These are phyloP conservation scores for Perilla frutescens DNA, from an alignment of 257 asterid genomes.

Conservation along the genomic window DNA sequence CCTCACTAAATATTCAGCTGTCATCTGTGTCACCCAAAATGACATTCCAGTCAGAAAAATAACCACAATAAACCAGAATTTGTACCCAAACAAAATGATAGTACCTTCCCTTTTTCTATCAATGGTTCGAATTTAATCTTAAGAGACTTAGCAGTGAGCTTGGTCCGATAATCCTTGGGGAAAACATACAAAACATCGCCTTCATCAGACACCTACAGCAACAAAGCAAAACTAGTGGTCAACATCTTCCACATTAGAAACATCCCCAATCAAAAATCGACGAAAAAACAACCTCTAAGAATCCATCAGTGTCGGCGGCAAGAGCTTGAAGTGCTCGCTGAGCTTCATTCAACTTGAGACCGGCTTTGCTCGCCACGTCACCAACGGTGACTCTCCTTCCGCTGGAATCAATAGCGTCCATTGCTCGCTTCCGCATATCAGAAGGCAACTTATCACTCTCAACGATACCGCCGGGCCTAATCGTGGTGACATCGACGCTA, in stretches of 20 bases:
- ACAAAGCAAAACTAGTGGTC: slow-evolving; percentile 27
- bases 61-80: slow-evolving; percentile 19
- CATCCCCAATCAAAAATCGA: slow-evolving; percentile 20
- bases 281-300: slow-evolving; percentile 70
- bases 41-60: slow-evolving; percentile 30
- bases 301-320: slow-evolving; percentile 90
- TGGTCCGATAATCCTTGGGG: slow-evolving; percentile 75
- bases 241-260: slow-evolving; percentile 23
- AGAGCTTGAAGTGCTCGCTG: slow-evolving; percentile 97
- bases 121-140: slow-evolving; percentile 77
- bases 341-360: slow-evolving; percentile 81
- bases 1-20: slow-evolving; percentile 86
- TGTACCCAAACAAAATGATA: slow-evolving; percentile 10
- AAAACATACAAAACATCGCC: slow-evolving; percentile 92
- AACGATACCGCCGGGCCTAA: slow-evolving; percentile 71
- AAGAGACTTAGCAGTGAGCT: slow-evolving; percentile 83
- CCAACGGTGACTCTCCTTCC: slow-evolving; percentile 93
- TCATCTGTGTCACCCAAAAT: slow-evolving; percentile 65
- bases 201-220: slow-evolving; percentile 87
- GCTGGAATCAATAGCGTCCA: slow-evolving; percentile 83
- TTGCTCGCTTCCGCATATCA: slow-evolving; percentile 77
- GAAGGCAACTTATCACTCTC: slow-evolving; percentile 92
- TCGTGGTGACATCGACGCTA: slow-evolving; percentile 45
- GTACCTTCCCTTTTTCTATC: slow-evolving; percentile 88
- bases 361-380: slow-evolving; percentile 94